Percentiles rank a stretch among this genome's conserved stretches.
These are phyloP conservation scores for Daldinia grandis DNA, from an alignment of 495 filamentous ascomycete species.

Conservation along the genomic window DNA sequence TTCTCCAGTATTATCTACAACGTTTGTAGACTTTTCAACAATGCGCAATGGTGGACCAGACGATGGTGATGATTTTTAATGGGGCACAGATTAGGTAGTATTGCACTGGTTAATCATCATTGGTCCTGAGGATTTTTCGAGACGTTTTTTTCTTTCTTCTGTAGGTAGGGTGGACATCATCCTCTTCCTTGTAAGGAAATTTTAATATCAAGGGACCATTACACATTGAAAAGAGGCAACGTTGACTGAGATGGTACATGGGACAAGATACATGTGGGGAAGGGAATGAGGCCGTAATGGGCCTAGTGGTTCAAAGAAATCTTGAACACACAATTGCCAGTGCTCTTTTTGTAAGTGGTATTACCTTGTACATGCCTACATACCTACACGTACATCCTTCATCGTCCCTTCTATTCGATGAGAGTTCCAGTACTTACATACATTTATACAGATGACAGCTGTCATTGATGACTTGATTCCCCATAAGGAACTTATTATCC, in stretches of 20 bases:
- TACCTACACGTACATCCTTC: too few species aligned
- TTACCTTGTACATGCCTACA: too few species aligned
- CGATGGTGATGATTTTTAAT: slow-evolving; percentile 31
- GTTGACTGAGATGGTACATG: slow-evolving; percentile 16
- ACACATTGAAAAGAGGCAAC: slow-evolving; percentile 33
- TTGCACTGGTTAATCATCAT: slow-evolving; percentile 29
- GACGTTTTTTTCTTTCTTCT: slow-evolving; percentile 11
- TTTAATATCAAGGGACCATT: slow-evolving; percentile 13
- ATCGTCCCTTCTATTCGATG: background rate
- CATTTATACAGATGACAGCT: slow-evolving; percentile 1
- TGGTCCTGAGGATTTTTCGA: slow-evolving; percentile 27
- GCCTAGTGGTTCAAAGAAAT: slow-evolving; percentile 16
- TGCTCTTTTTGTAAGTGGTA: background rate
- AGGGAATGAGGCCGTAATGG: slow-evolving; percentile 8
- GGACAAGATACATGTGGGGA: slow-evolving; percentile 23
- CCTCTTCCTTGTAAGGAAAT: slow-evolving; percentile 32
- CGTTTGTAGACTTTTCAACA: slow-evolving; percentile 3
- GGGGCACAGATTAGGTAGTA: slow-evolving; percentile 34
- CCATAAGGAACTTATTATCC: background rate
- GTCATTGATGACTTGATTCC: slow-evolving; percentile 1
- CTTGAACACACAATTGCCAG: background rate
- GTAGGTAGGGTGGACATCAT: slow-evolving; percentile 14
- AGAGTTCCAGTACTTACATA: background rate
- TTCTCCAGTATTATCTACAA: background rate
- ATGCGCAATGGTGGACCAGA: slow-evolving; percentile 18